These are phyloP conservation scores for Neoboletus magnificus DNA, from an alignment of 768 basidiomycete species.

Conservation along the genomic window DNA sequence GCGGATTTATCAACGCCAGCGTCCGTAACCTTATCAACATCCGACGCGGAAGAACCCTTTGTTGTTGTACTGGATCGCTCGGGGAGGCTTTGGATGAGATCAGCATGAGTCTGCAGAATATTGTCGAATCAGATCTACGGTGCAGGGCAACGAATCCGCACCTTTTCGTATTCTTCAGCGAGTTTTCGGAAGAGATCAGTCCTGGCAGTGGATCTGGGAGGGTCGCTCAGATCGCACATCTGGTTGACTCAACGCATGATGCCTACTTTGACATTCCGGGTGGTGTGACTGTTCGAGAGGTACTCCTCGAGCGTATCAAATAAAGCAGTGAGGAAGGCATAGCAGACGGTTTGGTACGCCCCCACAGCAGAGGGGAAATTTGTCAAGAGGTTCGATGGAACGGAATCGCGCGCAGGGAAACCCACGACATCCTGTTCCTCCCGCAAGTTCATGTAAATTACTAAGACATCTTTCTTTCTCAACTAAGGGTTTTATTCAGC, in stretches of 20 bases:
- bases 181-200: too few species aligned
- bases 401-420: neutral
- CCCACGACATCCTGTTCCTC: too few species aligned
- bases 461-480: too few species aligned
- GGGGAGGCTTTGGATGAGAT: neutral
- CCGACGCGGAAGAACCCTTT: neutral
- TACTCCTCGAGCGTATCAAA: too few species aligned
- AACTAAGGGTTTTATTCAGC: too few species aligned
- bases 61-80: neutral
- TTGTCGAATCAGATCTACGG: too few species aligned
- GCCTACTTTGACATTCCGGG: neutral
- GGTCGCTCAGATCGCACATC: neutral
- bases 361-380: neutral
- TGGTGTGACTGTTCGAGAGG: too few species aligned
- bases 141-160: neutral
- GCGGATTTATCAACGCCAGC: too few species aligned
- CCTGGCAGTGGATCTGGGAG: too few species aligned
- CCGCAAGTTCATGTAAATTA: too few species aligned
- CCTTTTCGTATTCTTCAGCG: neutral
- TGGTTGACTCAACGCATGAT: too few species aligned
- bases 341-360: neutral
- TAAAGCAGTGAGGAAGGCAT: constrained; percentile 4
- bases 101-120: neutral
- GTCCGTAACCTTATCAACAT: neutral
- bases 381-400: too few species aligned